Evolutionary conservation across 2,329 filamentous ascomycete species (phyloP), one percentile per base, ranked within the genome.

Genomic region (Penicillium concentricum): DNA sequence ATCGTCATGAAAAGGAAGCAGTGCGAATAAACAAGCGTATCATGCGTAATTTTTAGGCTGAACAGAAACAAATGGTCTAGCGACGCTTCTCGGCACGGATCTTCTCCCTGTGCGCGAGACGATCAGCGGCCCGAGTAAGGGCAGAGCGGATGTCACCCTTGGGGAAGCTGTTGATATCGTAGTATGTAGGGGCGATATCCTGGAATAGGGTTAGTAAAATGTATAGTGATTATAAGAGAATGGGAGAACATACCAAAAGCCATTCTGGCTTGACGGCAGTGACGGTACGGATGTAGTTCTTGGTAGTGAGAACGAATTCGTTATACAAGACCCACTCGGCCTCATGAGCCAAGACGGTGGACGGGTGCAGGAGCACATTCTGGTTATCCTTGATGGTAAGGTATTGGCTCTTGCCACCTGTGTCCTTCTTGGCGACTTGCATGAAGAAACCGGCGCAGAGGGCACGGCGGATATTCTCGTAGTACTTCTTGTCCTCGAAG

Each of bases 311-410:
- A 13, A 99, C 94, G 70, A 97, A 99, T 72, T 99, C 95, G 69
- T 97, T 96, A 78, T 99, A 99, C 26, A 99, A 80, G 26, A 99
- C 91, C 94, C 94, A 99, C 65, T 99, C 94, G 65, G 88, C 91
- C 57, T 97, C 92, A 57, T 91, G 87, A 49, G 87, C 85, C 22
- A 99, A 82, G 32, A 96, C 92, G 0, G 92, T 97, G 63, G 90
- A 94, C 2, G 94, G 94, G 77, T 99, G 94, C 58, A 99, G 83
- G 67, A 97, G 82, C 44, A 99, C 94, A 45, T 85, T 89, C 78
- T 97, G 93, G 69, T 97, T 90, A 56, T 99, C 95, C 80, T 97
- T 99, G 73, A 99, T 88, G 1, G 94, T 99, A 61, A 88, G 87
- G 78, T 99, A 99, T 41, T 90, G 85, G 59, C 65, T 76, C 82